Evolutionary conservation across 2,329 filamentous ascomycete genomes (phyloP).

Genomic region (Colletotrichum noveboracense): DNA sequence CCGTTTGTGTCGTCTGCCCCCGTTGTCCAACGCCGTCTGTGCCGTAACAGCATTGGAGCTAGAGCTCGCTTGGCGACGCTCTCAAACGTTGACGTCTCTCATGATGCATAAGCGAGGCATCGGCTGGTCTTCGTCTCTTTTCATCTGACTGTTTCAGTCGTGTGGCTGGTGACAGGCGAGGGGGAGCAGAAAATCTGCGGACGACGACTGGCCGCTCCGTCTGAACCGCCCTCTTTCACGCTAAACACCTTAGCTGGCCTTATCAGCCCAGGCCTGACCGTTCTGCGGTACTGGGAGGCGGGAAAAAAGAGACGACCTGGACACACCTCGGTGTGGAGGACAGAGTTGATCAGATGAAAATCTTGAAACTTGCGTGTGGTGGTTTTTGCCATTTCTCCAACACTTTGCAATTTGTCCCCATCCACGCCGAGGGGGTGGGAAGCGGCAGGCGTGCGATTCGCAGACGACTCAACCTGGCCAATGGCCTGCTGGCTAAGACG

Average conservation of each 20-base stretch:
- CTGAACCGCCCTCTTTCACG: constrained; percentile 2
- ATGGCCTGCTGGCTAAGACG: background rate
- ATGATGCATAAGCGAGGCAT: background rate
- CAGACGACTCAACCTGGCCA: background rate
- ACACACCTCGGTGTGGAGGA: background rate
- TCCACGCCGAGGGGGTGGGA: constrained; percentile 6
- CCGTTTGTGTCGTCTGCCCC: background rate
- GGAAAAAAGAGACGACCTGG: background rate
- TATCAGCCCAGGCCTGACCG: background rate
- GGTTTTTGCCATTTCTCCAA: background rate
- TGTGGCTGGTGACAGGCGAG: background rate
- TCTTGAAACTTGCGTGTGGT: constrained; percentile 13
- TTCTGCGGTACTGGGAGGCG: background rate
- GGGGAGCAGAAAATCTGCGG: background rate
- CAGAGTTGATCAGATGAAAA: background rate
- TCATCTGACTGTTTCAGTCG: constrained; percentile 15
- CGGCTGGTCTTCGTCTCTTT: background rate
- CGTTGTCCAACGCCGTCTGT: background rate
- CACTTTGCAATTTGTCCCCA: background rate
- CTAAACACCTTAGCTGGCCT: background rate
- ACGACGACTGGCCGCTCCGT: constrained; percentile 8
- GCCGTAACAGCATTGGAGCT: background rate
- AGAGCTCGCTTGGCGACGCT: background rate
- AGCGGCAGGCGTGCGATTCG: background rate
- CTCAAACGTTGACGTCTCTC: constrained; percentile 17